Evolutionary conservation across 352 stramenopile species (phyloP), one percentile per base, ranked within the genome.

Genomic region (Pythium volutum): DNA sequence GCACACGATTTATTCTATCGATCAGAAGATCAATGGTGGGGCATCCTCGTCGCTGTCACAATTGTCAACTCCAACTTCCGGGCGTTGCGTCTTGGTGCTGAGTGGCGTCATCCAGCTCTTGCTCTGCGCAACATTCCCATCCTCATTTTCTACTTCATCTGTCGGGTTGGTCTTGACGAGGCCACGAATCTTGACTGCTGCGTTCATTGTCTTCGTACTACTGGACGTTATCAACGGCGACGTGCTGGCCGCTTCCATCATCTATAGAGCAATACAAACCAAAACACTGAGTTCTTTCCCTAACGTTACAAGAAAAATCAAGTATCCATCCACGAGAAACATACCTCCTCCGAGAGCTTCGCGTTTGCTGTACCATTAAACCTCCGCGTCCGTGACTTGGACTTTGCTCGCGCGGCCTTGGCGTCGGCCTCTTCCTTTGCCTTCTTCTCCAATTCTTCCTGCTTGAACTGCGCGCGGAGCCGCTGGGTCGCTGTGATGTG

Each of bases 401-500:
- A 42, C 26, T 31, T 29, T 20, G 11, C 12, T 12, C 12, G 27
- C 42, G 45, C 52, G 18, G 54, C 29, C 14, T 34, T 55, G 9
- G 18, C 48, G 12, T 20, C 48, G 18, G n/a, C 15, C 6, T 34
- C 22, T 29, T 42, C 25, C 12, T 50, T n/a, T 36, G 48, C 16
- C 23, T 55, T 48, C 27, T 52, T 54, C 46, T 73, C 64, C 11
- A 59, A 42, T 34, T 80, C 68, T 66, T 83, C 65, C 3, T 62
- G 70, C 26, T 77, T 52, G 14, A 76, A 52, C 36, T 81, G 55
- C 3, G 77, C 77, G 2, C 73, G 75, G 12, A 80, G 50, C 36
- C 71, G 64, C 53, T 84, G 66, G 22, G 66, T 73, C 2, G 69
- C 51, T 0, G 72, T 74, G 4, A 84, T 39, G 29, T 87, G 52